Evolutionary conservation across 1,284 basidiomycete genomes (phyloP), one percentile per base, ranked within the genome.

Genomic region (Microbotryomycetes sp.): DNA sequence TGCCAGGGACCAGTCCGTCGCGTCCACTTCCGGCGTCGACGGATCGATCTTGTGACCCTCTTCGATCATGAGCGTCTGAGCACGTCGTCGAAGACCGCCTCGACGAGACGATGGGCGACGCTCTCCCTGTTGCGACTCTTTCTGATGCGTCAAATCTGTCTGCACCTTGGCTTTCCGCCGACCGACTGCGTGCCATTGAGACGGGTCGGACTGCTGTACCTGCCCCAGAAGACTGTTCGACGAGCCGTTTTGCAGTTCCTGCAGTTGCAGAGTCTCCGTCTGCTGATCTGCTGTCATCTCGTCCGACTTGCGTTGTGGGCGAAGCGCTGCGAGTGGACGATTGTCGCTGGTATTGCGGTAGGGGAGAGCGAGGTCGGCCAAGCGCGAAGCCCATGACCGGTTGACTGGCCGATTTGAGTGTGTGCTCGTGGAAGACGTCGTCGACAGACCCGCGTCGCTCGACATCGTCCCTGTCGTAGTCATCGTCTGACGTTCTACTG

Each of bases 51-150:
- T 3, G 9, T 61, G 57, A 41, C 56, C 50, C 23, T 51, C 56
- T 27, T 65, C 60, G 49, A 50, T 46, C 35, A 47, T 56, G 56
- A 49, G 56, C 21, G 56, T 60, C 56, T 24, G 45, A 41, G 35
- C 35, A 11, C 35, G 35, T 41, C 35, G 35, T 41, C 35, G 9
- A 9, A 41, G 18, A 11, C 35, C 35, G 9, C 35, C 35, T 41
- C 35, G 35, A 41, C 35, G 35, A 41, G 35, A 41, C 35, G 18
- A n/a, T n/a, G n/a, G n/a, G n/a, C n/a, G 35, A 41, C 35, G 9
- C 35, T 18, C 35, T 41, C 35, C 35, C 35, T 41, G 35, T 41
- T 41, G 35, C n/a, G 35, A 9, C 35, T 41, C 35, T 9, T 41
- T 18, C 11, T 11, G 35, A 41, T 9, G 18, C 11, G 11, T 41